A percentile compares a stretch with the other conserved stretches of the same genome.
Conservation (phyloP, 495 filamentous ascomycete species). For the Daldinia caldariorum region DNA sequence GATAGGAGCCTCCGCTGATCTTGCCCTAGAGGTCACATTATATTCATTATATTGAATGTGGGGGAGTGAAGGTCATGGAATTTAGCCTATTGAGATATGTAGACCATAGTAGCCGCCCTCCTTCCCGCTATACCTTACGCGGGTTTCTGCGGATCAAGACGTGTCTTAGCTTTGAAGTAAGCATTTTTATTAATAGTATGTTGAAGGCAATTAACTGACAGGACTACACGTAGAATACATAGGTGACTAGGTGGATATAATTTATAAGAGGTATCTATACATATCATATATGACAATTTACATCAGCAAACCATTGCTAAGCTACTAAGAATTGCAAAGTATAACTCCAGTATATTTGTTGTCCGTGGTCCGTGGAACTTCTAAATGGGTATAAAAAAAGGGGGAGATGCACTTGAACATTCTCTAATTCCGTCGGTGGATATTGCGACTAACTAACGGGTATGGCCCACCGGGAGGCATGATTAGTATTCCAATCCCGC, state of each 20-base stretch:
- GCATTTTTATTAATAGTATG: conserved; percentile 22
- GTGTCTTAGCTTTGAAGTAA: conserved; percentile 15
- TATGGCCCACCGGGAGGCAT: conserved; percentile 19
- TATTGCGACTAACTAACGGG: not conserved
- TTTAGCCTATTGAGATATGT: conserved; percentile 45
- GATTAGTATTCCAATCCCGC: conserved; percentile 56
- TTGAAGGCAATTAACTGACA: conserved; percentile 12
- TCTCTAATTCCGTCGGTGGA: conserved; percentile 4
- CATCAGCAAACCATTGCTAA: conserved; percentile 4
- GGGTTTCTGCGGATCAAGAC: conserved; percentile 16
- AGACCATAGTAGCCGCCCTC: conserved; percentile 6
- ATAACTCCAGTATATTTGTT: not conserved
- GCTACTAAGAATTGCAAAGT: conserved; percentile 5
- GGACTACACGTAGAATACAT: conserved; percentile 14
- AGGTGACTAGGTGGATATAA: not conserved
- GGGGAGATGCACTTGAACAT: conserved; percentile 1
- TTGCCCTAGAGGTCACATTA: conserved; percentile 16
- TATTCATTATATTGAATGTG: conserved; percentile 37
- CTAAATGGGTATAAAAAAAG: not conserved
- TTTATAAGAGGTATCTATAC: not conserved
- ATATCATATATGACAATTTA: conserved; percentile 9
- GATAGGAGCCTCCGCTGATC: conserved; percentile 40
- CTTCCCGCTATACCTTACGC: conserved; percentile 27
- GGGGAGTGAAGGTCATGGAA: conserved; percentile 17
- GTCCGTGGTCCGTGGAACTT: not conserved